These are phyloP conservation scores for Leptoxyphium fumago DNA, from an alignment of 2,329 filamentous ascomycete species.

Conservation along the genomic window DNA sequence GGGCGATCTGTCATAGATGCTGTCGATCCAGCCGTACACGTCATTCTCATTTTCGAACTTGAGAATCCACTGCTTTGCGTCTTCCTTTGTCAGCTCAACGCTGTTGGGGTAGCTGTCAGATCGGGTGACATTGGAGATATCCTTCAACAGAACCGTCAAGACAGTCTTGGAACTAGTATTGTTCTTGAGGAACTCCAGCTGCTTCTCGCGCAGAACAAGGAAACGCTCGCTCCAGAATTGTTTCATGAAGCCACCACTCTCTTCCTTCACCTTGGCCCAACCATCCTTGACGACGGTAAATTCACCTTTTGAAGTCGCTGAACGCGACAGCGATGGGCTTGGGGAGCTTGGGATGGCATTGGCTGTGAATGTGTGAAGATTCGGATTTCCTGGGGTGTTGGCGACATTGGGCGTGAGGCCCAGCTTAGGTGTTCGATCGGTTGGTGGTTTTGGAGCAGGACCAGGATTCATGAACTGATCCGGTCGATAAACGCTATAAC, in stretches of 20 bases:
- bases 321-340: constrained; percentile 25
- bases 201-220: constrained; percentile 80
- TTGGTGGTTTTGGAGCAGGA: constrained; percentile 79
- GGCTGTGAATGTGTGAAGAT: constrained; percentile 1
- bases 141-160: constrained; percentile 71
- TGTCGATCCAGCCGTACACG: constrained; percentile 97
- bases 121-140: constrained; percentile 78
- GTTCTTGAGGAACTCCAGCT: constrained; percentile 86
- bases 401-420: constrained; percentile 59
- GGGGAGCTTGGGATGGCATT: constrained; percentile 23
- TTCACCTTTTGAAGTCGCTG: constrained; percentile 25
- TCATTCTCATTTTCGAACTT: constrained; percentile 93
- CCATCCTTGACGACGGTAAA: constrained; percentile 42
- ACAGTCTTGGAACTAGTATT: constrained; percentile 68
- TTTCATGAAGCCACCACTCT: constrained; percentile 50
- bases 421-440: constrained; percentile 60
- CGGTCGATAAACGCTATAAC: constrained; percentile 42
- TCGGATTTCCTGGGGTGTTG: constrained; percentile 64
- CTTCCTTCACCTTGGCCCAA: constrained; percentile 79
- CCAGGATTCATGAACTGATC: constrained; percentile 90
- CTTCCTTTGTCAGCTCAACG: constrained; percentile 86
- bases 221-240: constrained; percentile 74
- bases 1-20: constrained; percentile 90
- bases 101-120: constrained; percentile 85
- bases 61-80: constrained; percentile 74